Percentiles rank a stretch among this genome's conserved stretches.
These are phyloP conservation scores for Alloteropsis semialata DNA, from an alignment of 176 grass and related monocot species.

Conservation along the genomic window DNA sequence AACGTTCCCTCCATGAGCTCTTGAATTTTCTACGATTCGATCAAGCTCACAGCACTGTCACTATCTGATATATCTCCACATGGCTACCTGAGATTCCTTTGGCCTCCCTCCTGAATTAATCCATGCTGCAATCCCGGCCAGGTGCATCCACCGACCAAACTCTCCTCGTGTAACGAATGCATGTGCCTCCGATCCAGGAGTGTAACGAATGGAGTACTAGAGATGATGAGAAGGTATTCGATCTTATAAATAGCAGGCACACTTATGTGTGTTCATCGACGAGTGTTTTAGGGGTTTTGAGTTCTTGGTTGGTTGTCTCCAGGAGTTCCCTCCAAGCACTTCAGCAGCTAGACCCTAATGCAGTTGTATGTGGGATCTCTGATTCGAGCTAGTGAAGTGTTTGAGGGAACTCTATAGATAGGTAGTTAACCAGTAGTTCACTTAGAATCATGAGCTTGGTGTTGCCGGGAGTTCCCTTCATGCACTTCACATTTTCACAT, in stretches of 20 bases:
- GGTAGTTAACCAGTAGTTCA: no score
- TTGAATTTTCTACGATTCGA: constrained; percentile 18
- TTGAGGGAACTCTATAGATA: constrained; percentile 39
- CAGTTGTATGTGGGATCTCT: not conserved
- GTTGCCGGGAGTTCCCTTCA: constrained; percentile 3
- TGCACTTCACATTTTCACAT: constrained; percentile 28
- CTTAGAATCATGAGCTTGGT: not conserved
- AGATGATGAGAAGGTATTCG: not conserved
- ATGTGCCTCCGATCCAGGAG: not conserved
- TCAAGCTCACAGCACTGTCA: not conserved
- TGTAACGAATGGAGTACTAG: not conserved
- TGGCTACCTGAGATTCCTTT: not conserved
- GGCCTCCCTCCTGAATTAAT: not conserved
- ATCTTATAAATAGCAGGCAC: constrained; percentile 30
- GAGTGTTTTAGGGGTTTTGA: not conserved
- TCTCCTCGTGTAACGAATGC: not conserved
- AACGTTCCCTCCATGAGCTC: not conserved
- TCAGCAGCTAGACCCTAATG: not conserved
- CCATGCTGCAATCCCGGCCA: constrained; percentile 15
- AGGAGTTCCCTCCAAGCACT: constrained; percentile 36
- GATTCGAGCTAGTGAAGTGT: constrained; percentile 1
- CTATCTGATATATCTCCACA: not conserved
- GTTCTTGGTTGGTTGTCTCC: constrained; percentile 18
- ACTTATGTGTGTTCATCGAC: not conserved
- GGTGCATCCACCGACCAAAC: not conserved